Evolutionary conservation across 2,329 filamentous ascomycete genomes (phyloP), one percentile per base, ranked within the genome.

Genomic region (Penicillium sp.): DNA sequence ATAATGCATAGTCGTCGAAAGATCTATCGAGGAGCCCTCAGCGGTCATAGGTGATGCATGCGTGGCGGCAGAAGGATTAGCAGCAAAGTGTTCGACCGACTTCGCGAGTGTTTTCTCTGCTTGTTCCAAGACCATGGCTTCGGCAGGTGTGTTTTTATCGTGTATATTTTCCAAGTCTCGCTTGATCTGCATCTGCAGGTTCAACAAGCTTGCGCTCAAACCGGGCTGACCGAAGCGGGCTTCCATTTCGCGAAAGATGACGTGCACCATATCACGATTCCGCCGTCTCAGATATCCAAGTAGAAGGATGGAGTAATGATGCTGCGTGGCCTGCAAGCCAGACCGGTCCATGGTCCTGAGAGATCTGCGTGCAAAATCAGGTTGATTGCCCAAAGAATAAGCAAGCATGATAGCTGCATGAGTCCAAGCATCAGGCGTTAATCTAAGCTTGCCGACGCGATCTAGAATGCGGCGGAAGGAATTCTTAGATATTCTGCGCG

Each of bases 401-500:
- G 78, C 77, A 50, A 83, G 79, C 79, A 89, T 86, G 39, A 88
- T 69, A 46, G 84, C 81, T 43, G 79, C 80, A 65, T 86, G 88
- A 1, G 86, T 87, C 68, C 81, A 78, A 3, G 70, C 74, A 64
- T 88, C 81, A 9, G 81, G 75, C 29, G 73, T 70, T 31, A 89
- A 73, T 0, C 77, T 71, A 39, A 76, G 70, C 4, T 75, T 66
- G 44, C 79, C 71, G 83, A 89, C 88, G 50, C 77, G 76, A 29
- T 74, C 71, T 60, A 86, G 83, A 3, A 84, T 70, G 49, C 78
- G 76, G 59, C 82, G 78, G 14, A 82, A 77, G n/a, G 77, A 77
- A 21, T 77, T 68, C 27, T 86, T 64, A 56, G 88, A 81, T 52
- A 87, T 83, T 6, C 83, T 80, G 52, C 84, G 76, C 6, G 89